Evolutionary conservation across 306 rosid genomes (phyloP), one percentile per base, ranked within the genome.

Genomic region (Vicia sativa): DNA sequence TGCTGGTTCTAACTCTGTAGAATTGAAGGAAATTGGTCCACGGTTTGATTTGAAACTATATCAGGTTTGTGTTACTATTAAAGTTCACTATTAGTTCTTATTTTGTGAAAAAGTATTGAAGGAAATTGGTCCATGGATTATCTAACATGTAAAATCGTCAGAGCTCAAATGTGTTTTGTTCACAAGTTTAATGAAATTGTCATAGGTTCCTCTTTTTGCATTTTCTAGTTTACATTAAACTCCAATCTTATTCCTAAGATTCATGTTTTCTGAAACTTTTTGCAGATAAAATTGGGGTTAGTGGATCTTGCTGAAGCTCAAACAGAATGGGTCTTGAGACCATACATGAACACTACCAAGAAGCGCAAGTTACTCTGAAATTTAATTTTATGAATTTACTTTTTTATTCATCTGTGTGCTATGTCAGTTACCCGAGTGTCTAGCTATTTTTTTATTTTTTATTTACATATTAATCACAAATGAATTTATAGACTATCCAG

Each of bases 11-110:
- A 87, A 90, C 73, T 93, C 93, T 44, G 23, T 85, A 56, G 96
- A 90, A 68, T 83, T 93, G 71, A 86, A 93, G 79, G 97, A 93
- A 84, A 74, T 93, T 18, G 98, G 98, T 77, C 98, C 98, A 16
- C 87, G 98, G 16, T 93, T 87, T 85, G 97, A 93, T 68, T 69
- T 90, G 77, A 84, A 87, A 25, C 81, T 83, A 77, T 90, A 78
- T 60, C 82, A 88, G 97, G 98, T 90, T 71, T 72, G 78, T 28
- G 54, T 26, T 66, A 3, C 74, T 38, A 38, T 78, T 72, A 54
- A 11, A n/a, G 67, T 44, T 70, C 65, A 16, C 48, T 67, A 16
- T 39, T n/a, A 28, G 3, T n/a, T n/a, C n/a, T n/a, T n/a, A n/a
- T n/a, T n/a, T 65, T 11, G 4, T 55, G 11, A 39, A 38, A 26